Conservation (phyloP, 495 filamentous ascomycete species). For the Tuber magnatum region DNA sequence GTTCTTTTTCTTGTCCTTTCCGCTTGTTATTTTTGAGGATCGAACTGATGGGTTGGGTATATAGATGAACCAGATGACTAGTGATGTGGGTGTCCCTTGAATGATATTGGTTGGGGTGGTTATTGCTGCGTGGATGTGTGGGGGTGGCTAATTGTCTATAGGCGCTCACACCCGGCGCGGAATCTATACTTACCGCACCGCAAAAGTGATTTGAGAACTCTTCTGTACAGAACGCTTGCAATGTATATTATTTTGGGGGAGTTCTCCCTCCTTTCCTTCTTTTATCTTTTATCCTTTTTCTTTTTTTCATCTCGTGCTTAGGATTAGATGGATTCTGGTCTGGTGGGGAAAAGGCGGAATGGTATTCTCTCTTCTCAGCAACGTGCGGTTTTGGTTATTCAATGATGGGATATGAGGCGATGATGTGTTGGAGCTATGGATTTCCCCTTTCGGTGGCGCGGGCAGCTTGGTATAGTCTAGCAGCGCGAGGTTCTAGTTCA, state of each 20-base stretch:
- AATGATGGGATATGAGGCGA: not conserved
- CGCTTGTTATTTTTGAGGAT: not conserved
- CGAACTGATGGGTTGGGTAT: slow-evolving; percentile 1
- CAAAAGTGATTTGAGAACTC: slow-evolving; percentile 17
- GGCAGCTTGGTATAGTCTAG: not conserved
- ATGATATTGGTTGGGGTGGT: not conserved
- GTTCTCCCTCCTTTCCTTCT: slow-evolving; percentile 14
- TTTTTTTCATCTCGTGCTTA: not conserved
- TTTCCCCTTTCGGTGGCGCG: not conserved
- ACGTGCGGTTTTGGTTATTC: not conserved
- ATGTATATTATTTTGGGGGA: slow-evolving; percentile 18
- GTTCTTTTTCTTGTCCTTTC: not conserved
- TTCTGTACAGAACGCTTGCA: slow-evolving; percentile 6
- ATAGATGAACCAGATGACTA: slow-evolving; percentile 31
- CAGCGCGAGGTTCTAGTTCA: not conserved
- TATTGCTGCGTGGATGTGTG: not conserved
- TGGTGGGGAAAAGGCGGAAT: not conserved
- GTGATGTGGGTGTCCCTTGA: slow-evolving; percentile 22
- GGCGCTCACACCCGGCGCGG: slow-evolving; percentile 32
- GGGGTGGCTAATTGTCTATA: slow-evolving; percentile 20
- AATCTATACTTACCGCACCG: slow-evolving; percentile 19
- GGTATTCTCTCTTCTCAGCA: not conserved
- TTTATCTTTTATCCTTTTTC: no score
- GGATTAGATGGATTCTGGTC: not conserved
- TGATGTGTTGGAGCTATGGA: not conserved